phyloP scores from a whole-genome alignment of 208 protist genomes.

The Trypanosoma avium region DNA sequence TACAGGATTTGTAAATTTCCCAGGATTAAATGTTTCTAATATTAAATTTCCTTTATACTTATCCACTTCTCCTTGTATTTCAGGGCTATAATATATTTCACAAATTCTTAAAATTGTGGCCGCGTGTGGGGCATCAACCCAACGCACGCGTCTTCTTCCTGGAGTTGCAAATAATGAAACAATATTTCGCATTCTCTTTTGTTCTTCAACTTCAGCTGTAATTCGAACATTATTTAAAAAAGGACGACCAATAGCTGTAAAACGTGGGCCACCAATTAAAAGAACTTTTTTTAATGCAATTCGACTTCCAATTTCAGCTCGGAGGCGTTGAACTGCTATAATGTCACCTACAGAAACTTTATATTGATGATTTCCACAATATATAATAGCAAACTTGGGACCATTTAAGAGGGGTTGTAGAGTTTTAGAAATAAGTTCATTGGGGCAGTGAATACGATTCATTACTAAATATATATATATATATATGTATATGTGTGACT shows the following conservation, averaged over 20 bases:
- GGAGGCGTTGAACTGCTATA: conserved; percentile 82
- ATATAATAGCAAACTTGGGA: conserved; percentile 88
- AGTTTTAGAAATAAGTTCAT: conserved; percentile 39
- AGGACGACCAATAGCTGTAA: conserved; percentile 88
- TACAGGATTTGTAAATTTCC: conserved; percentile 63
- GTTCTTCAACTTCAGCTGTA: conserved; percentile 86
- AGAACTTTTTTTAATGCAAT: conserved; percentile 90
- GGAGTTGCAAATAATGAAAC: conserved; percentile 79
- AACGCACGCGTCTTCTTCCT: conserved; percentile 59
- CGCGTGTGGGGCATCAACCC: conserved; percentile 76
- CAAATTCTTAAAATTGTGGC: conserved; percentile 83
- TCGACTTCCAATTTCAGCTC: conserved; percentile 71
- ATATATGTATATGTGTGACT: background rate
- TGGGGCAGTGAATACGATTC: conserved; percentile 34
- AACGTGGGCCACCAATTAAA: conserved; percentile 80
- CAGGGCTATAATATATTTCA: conserved; percentile 69
- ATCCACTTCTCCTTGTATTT: conserved; percentile 76
- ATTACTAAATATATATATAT: conserved; percentile 4
- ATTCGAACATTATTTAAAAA: conserved; percentile 67
- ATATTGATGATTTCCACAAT: conserved; percentile 88
- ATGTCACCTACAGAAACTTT: conserved; percentile 82
- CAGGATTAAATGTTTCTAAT: conserved; percentile 42
- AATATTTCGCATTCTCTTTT: conserved; percentile 87
- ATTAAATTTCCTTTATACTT: conserved; percentile 69
- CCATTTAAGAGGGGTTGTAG: conserved; percentile 57